Evolutionary conservation across 1,139 yeast species (phyloP), one percentile per base, ranked within the genome.

Genomic region (Blastobotrys apis): DNA sequence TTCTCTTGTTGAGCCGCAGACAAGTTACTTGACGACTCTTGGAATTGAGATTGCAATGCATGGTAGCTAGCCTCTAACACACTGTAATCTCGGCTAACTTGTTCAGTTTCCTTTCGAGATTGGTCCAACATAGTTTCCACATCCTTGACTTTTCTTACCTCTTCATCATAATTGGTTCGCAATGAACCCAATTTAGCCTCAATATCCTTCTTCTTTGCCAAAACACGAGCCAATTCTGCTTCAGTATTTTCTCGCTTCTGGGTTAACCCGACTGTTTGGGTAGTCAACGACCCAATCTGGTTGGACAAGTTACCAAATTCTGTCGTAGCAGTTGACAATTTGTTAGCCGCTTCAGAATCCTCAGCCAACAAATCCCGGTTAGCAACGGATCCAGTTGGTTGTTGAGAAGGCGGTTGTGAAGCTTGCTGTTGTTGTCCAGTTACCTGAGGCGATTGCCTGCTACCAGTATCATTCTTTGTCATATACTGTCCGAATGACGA

Each of bases 231-330:
- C 46, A 90, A 73, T 57, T 92, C 97, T 48, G 77, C 78, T 57
- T 84, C 90, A 0, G 95, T 87, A 50, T 80, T 75, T 20, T 77
- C 71, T 52, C 87, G 82, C 65, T 82, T 84, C 27, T 80, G 84
- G 50, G 80, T 81, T 27, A 85, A 72, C 15, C 73, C 75, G 0
- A 84, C 71, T 1, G 94, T 84, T 65, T 90, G 96, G 17, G 75
- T 67, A 1, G 88, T 75, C 53, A 88, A 72, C 0, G 95, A 83
- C 50, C 80, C 80, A 49, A 87, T 81, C 67, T 90, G 96, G 57
- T 83, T 86, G 1, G 94, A 84, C 39, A 84, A 73, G 56, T 90
- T 87, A 15, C 95, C 96, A 63, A 86, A 75, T 55, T 87, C 96
- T 3, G 92, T 78, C 13, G 94, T 80, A 3, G 94, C 90, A 51